These are phyloP conservation scores for Martiniozyma asiatica DNA, from an alignment of 1,139 yeast genomes.

Conservation along the genomic window DNA sequence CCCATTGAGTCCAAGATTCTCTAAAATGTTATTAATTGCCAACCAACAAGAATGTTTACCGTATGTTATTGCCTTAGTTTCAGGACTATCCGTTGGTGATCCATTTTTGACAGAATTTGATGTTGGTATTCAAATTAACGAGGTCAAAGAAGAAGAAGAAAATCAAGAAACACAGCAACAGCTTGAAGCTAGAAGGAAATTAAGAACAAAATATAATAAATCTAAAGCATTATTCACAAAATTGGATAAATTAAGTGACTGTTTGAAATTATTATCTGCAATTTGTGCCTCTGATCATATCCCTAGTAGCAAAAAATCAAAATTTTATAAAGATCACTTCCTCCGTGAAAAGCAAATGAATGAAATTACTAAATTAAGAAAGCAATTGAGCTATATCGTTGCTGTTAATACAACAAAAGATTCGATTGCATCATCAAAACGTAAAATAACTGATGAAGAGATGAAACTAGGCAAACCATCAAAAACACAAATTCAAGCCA, in stretches of 20 bases:
- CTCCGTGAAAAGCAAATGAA: constrained; percentile 64
- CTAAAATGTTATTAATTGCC: constrained; percentile 81
- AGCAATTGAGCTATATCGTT: constrained; percentile 68
- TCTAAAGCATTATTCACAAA: constrained; percentile 50
- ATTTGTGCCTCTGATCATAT: constrained; percentile 84
- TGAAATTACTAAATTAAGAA: constrained; percentile 71
- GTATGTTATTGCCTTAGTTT: constrained; percentile 78
- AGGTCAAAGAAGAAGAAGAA: constrained; percentile 21
- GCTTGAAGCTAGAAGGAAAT: constrained; percentile 30
- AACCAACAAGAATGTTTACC: constrained; percentile 81
- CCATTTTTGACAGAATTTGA: constrained; percentile 73
- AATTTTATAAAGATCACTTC: constrained; percentile 49
- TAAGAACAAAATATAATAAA: constrained; percentile 38
- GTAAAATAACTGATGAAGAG: constrained; percentile 32
- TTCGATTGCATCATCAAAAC: constrained; percentile 37
- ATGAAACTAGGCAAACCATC: constrained; percentile 59
- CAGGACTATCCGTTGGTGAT: constrained; percentile 89
- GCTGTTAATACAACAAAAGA: constrained; percentile 50
- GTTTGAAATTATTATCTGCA: constrained; percentile 62
- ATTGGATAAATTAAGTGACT: constrained; percentile 66
- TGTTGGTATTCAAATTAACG: constrained; percentile 34
- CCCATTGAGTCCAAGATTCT: constrained; percentile 88
- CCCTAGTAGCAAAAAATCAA: constrained; percentile 30
- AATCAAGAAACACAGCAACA: constrained; percentile 21
- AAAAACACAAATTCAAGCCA: constrained; percentile 55